phyloP scores from a whole-genome alignment of 1,139 yeast genomes.

The Taiozyma onychis region DNA sequence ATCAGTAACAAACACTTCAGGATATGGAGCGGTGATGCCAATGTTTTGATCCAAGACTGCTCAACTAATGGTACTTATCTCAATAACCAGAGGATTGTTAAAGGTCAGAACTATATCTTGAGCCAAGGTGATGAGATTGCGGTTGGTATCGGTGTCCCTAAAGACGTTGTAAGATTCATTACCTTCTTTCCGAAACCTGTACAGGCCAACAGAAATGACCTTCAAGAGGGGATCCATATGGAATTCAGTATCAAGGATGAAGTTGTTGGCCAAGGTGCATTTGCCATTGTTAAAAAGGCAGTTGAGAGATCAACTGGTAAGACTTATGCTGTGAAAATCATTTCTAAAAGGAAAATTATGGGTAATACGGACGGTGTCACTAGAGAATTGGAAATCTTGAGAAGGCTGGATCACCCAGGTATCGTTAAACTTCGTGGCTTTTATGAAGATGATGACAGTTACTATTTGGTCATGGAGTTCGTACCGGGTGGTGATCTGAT shows the following conservation, averaged over 20 bases:
- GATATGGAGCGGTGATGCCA: constrained; percentile 51
- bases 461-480: constrained; percentile 89
- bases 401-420: constrained; percentile 74
- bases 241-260: constrained; percentile 78
- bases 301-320: constrained; percentile 80
- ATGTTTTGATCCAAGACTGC: constrained; percentile 60
- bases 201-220: constrained; percentile 5
- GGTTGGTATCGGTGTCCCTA: constrained; percentile 80
- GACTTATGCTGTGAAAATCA: constrained; percentile 85
- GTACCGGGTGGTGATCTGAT: constrained; percentile 97
- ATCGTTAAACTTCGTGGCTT: constrained; percentile 79
- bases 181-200: constrained; percentile 36
- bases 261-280: constrained; percentile 93
- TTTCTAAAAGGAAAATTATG: constrained; percentile 72
- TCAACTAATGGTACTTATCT: constrained; percentile 91
- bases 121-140: constrained; percentile 91
- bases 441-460: constrained; percentile 74
- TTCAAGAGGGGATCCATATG: constrained; percentile 46
- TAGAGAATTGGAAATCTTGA: constrained; percentile 76
- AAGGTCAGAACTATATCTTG: constrained; percentile 75
- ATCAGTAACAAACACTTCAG: constrained; percentile 76
- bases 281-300: constrained; percentile 91
- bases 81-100: constrained; percentile 67
- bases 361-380: constrained; percentile 80
- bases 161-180: constrained; percentile 71